Evolutionary conservation across 305 asterid species (phyloP).

Genomic region (Solanum hybrid): DNA sequence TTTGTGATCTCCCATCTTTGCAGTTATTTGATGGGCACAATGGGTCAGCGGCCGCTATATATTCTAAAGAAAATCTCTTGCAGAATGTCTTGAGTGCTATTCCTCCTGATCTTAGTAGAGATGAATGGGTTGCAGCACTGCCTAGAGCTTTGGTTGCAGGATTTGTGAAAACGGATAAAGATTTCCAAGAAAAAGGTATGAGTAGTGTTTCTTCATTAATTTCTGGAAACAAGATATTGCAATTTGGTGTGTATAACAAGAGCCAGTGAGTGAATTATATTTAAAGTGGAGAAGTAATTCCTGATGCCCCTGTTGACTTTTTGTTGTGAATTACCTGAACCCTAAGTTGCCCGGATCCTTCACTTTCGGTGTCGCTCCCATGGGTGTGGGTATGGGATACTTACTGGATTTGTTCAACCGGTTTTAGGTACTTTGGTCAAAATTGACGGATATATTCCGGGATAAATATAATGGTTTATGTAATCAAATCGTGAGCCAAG

Average conservation of each 20-base stretch:
- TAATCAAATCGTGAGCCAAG: not conserved
- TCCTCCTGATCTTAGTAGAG: conserved; percentile 72
- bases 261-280: not conserved
- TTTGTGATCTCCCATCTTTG: conserved; percentile 10
- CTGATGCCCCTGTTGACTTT: not conserved
- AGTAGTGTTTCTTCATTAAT: not conserved
- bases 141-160: conserved; percentile 97
- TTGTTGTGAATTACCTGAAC: not conserved
- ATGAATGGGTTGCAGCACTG: conserved; percentile 80
- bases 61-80: conserved; percentile 78
- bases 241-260: not conserved
- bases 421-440: not conserved
- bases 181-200: conserved; percentile 86
- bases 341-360: not conserved
- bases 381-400: not conserved
- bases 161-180: conserved; percentile 90
- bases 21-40: conserved; percentile 97
- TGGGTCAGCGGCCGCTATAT: conserved; percentile 95
- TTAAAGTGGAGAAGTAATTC: not conserved
- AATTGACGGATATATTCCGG: not conserved
- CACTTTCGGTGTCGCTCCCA: not conserved
- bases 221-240: not conserved
- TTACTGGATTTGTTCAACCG: not conserved
- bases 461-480: not conserved
- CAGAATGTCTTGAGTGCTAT: conserved; percentile 74